phyloP scores from a whole-genome alignment of 225 moss, liverwort and hornwort genomes.

The Asterella californica region DNA sequence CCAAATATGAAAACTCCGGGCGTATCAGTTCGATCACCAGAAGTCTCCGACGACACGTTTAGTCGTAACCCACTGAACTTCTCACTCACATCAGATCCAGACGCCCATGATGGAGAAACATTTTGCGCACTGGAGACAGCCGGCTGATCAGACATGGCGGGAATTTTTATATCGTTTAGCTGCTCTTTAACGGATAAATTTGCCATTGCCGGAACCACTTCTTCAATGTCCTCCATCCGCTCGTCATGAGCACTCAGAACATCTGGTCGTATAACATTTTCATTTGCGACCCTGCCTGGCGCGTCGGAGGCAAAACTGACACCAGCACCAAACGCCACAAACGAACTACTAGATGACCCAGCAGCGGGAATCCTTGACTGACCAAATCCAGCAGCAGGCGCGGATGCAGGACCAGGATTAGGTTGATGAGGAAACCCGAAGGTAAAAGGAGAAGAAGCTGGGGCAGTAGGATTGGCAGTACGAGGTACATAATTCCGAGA shows the following conservation, averaged over 20 bases:
- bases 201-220: conserved; percentile 31
- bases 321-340: conserved; percentile 37
- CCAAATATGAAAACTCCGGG: conserved; percentile 42
- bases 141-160: conserved; percentile 8
- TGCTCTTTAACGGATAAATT: conserved; percentile 31
- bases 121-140: conserved; percentile 21
- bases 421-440: conserved; percentile 45
- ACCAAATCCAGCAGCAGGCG: conserved; percentile 29
- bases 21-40: conserved; percentile 24
- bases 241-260: conserved; percentile 31
- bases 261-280: conserved; percentile 17
- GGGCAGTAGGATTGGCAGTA: conserved; percentile 6
- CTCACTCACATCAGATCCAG: conserved; percentile 22
- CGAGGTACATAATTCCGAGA: conserved; percentile 29
- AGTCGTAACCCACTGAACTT: conserved; percentile 31
- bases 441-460: conserved; percentile 39
- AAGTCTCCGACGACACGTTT: conserved; percentile 22
- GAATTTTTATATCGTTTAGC: conserved; percentile 11
- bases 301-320: conserved; percentile 17
- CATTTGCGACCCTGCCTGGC: conserved; percentile 9
- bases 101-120: conserved; percentile 6
- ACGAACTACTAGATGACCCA: conserved; percentile 19
- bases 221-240: conserved; percentile 46
- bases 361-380: conserved; percentile 18
- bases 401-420: conserved; percentile 23